Conservation (phyloP, 768 basidiomycete genomes). For the Tulasnella sp. region DNA sequence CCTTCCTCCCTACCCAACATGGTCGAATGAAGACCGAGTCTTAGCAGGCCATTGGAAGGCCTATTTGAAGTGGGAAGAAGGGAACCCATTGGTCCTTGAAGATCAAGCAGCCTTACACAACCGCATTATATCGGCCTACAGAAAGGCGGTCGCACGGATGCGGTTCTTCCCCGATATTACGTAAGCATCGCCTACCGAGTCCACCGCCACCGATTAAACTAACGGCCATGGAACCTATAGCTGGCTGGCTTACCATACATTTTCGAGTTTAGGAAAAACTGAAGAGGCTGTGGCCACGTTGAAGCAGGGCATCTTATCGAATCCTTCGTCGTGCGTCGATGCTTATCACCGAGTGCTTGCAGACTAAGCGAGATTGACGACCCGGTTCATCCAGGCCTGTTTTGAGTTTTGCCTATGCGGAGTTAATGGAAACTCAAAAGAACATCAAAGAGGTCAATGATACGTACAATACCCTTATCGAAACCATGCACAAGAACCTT, state of each 20-base stretch:
- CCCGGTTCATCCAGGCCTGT: slow-evolving; percentile 56
- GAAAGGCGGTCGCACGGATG: slow-evolving; percentile 88
- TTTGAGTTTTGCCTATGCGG: slow-evolving; percentile 85
- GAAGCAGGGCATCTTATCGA: slow-evolving; percentile 82
- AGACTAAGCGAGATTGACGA: slow-evolving; percentile 10
- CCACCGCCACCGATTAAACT: neutral
- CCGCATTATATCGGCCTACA: slow-evolving; percentile 76
- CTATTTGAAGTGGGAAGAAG: slow-evolving; percentile 94
- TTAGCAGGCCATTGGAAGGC: slow-evolving; percentile 84
- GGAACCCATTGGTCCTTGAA: slow-evolving; percentile 89
- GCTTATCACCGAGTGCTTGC: neutral
- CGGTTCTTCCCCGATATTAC: slow-evolving; percentile 94
- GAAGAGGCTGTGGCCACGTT: slow-evolving; percentile 82
- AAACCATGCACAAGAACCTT: slow-evolving; percentile 58
- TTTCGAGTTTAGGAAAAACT: slow-evolving; percentile 62
- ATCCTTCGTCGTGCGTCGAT: slow-evolving; percentile 62
- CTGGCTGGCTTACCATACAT: slow-evolving; percentile 89
- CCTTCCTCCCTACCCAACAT: slow-evolving; percentile 29
- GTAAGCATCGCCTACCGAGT: slow-evolving; percentile 42
- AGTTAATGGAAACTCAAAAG: slow-evolving; percentile 61
- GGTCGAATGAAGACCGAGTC: slow-evolving; percentile 39
- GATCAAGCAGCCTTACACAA: slow-evolving; percentile 63
- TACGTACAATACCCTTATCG: slow-evolving; percentile 69
- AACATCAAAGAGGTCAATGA: slow-evolving; percentile 65
- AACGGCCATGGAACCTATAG: slow-evolving; percentile 41